Evolutionary conservation across 2,329 filamentous ascomycete genomes (phyloP).

Genomic region (Penicillium psychrosexuale): DNA sequence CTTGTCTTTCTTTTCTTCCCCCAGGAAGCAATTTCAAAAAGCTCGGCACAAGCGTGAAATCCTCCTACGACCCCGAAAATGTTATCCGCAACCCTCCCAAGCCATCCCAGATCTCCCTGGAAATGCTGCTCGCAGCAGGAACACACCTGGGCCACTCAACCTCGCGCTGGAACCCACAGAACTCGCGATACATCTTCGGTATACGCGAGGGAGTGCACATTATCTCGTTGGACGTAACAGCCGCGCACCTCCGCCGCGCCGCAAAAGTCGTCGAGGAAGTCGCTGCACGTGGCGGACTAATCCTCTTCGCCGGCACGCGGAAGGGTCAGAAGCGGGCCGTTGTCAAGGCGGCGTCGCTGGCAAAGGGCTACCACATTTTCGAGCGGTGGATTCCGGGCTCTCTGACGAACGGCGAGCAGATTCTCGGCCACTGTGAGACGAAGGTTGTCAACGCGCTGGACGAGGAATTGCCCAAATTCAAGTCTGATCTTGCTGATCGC

Average conservation of each 20-base stretch:
- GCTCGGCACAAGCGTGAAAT: conserved; percentile 31
- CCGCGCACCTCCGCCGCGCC: conserved; percentile 84
- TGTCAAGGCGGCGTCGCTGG: conserved; percentile 73
- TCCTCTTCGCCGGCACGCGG: conserved; percentile 87
- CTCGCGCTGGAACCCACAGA: conserved; percentile 89
- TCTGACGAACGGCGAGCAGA: conserved; percentile 90
- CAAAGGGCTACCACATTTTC: conserved; percentile 81
- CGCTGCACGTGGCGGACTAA: conserved; percentile 73
- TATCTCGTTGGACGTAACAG: conserved; percentile 85
- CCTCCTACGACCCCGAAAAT: conserved; percentile 33
- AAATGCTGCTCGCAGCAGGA: conserved; percentile 84
- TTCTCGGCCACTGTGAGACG: conserved; percentile 66
- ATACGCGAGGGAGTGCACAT: conserved; percentile 86
- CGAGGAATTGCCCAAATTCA: conserved; percentile 60
- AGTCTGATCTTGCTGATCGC: conserved; percentile 60
- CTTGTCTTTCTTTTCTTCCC: background rate
- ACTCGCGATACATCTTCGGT: conserved; percentile 91
- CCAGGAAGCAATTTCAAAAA: conserved; percentile 32
- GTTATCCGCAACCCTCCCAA: conserved; percentile 66
- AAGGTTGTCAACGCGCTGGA: conserved; percentile 79
- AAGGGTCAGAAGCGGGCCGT: conserved; percentile 77
- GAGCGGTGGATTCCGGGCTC: conserved; percentile 88
- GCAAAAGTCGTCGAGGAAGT: conserved; percentile 91
- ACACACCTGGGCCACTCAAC: conserved; percentile 87
- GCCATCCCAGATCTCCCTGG: conserved; percentile 79